Conservation (phyloP, 1,284 basidiomycete species). For the Sporisorium graminicola region DNA sequence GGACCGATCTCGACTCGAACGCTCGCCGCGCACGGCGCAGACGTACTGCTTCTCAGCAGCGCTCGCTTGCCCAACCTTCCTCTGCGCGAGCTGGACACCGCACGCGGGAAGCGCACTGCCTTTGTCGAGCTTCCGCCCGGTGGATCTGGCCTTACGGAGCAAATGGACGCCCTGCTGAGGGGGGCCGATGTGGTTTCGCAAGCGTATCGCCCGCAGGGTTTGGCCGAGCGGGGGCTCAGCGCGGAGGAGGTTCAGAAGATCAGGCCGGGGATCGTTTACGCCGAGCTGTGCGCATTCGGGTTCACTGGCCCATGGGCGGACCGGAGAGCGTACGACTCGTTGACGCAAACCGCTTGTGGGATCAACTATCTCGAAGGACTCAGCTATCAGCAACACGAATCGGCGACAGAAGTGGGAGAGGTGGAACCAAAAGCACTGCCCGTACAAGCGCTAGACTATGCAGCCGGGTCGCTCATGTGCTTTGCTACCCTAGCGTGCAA, state of each 20-base stretch:
- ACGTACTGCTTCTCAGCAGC: constrained; percentile 76
- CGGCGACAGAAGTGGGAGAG: constrained; percentile 17
- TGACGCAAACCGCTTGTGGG: constrained; percentile 78
- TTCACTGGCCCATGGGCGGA: constrained; percentile 77
- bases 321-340: constrained; percentile 77
- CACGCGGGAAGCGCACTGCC: constrained; percentile 77
- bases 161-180: constrained; percentile 71
- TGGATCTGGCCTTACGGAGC: constrained; percentile 22
- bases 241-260: constrained; percentile 55
- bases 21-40: constrained; percentile 75
- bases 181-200: constrained; percentile 78
- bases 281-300: constrained; percentile 76
- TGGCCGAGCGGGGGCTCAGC: constrained; percentile 21
- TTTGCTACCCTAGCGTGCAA: constrained; percentile 28
- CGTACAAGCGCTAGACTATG: constrained; percentile 77
- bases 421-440: constrained; percentile 73
- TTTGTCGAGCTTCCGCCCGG: constrained; percentile 74
- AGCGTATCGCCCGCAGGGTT: constrained; percentile 72
- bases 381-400: constrained; percentile 70
- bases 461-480: constrained; percentile 76
- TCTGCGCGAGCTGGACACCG: constrained; percentile 75
- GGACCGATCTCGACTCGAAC: constrained; percentile 19
- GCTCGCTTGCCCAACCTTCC: constrained; percentile 75
- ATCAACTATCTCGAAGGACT: constrained; percentile 76
- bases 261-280: constrained; percentile 75